A percentile compares a stretch with the other conserved stretches of the same genome.
phyloP scores from a whole-genome alignment of 345 rosid species.

The Populus alba region DNA sequence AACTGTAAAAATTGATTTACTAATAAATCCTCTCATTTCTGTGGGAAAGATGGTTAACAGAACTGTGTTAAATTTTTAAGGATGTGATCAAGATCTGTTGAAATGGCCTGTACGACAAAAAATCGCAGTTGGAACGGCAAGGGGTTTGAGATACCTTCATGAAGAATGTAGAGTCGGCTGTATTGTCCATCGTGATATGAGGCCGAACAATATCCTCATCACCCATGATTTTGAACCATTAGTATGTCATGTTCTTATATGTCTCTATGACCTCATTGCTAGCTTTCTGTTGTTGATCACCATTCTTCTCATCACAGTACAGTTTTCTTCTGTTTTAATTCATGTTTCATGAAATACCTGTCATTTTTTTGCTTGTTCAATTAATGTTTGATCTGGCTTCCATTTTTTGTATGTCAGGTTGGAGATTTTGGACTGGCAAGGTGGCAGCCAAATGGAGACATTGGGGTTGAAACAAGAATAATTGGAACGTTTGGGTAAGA shows the following conservation, averaged over 20 bases:
- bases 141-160: conserved; percentile 96
- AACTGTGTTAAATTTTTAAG: conserved; percentile 33
- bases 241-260: conserved; percentile 43
- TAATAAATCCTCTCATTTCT: not conserved
- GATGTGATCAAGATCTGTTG: conserved; percentile 48
- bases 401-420: conserved; percentile 49
- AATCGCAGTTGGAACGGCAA: conserved; percentile 95
- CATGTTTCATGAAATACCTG: not conserved
- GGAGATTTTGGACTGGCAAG: conserved; percentile 99
- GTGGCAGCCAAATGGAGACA: conserved; percentile 98
- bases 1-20: not conserved
- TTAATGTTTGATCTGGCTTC: conserved; percentile 2
- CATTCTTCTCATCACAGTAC: not conserved
- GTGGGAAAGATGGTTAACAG: not conserved
- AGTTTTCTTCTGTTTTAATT: not conserved
- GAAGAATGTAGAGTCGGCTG: conserved; percentile 99
- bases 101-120: conserved; percentile 88
- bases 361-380: not conserved
- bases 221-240: conserved; percentile 98
- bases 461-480: conserved; percentile 89
- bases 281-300: not conserved
- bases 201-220: conserved; percentile 95
- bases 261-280: not conserved
- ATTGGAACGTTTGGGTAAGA: conserved; percentile 96
- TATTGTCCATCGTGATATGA: conserved; percentile 98